Percentiles rank a stretch among this genome's conserved stretches.
These are phyloP conservation scores for Neofusicoccum kwambonambiense DNA, from an alignment of 2,329 filamentous ascomycete genomes.

Conservation along the genomic window DNA sequence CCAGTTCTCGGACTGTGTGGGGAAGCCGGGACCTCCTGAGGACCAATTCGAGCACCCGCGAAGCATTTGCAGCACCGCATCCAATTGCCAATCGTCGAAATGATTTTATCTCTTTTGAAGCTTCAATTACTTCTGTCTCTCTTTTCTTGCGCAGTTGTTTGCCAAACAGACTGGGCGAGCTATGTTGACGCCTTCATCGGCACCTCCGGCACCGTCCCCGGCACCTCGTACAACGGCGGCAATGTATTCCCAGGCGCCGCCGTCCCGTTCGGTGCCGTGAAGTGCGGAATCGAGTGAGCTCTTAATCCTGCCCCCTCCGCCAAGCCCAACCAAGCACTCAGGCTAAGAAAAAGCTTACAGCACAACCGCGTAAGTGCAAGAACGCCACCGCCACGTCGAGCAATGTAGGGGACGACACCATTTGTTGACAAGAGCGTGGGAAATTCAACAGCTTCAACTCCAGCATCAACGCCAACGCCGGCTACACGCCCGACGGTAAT, in stretches of 20 bases:
- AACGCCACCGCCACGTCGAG: not conserved
- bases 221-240: slow-evolving; percentile 43
- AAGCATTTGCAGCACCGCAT: not conserved
- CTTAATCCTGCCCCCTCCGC: slow-evolving; percentile 21
- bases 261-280: slow-evolving; percentile 35
- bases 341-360: not conserved
- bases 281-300: slow-evolving; percentile 30
- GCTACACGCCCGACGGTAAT: slow-evolving; percentile 38
- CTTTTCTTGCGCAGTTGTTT: no score
- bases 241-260: slow-evolving; percentile 35
- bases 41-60: no score
- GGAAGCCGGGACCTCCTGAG: no score
- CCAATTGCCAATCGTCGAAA: not conserved
- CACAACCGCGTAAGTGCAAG: slow-evolving; percentile 8
- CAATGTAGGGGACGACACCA: no score
- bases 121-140: not conserved
- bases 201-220: slow-evolving; percentile 46
- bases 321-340: not conserved
- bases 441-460: not conserved
- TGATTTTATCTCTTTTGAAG: not conserved
- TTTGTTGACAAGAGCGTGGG: not conserved
- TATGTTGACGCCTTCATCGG: slow-evolving; percentile 54
- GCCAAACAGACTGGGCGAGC: slow-evolving; percentile 34
- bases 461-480: slow-evolving; percentile 28
- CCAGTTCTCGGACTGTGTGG: no score